These are phyloP conservation scores for Zangia roseola DNA, from an alignment of 768 basidiomycete species.

Conservation along the genomic window DNA sequence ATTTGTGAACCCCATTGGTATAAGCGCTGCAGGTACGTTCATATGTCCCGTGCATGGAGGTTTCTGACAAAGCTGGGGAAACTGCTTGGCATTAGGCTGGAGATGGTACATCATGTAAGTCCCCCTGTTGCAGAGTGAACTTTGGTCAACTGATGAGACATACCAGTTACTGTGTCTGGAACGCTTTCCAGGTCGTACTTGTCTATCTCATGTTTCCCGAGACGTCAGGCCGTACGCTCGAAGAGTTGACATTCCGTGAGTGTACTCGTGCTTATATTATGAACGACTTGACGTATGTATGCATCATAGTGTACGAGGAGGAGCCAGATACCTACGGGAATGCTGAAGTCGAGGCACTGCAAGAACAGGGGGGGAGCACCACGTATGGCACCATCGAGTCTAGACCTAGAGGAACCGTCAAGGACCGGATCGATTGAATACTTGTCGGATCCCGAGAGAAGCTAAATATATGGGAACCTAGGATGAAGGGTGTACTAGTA, in stretches of 20 bases:
- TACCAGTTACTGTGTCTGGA: constrained; percentile 17
- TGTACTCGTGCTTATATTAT: constrained; percentile 14
- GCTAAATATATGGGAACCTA: no score
- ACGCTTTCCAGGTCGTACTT: constrained; percentile 13
- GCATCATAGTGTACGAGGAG: constrained; percentile 1
- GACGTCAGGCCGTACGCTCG: constrained; percentile 17
- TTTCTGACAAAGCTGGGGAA: no score
- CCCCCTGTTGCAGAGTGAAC: no score
- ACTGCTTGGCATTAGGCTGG: no score
- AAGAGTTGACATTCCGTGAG: constrained; percentile 20
- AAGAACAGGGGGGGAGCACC: no score
- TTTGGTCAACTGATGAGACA: background rate
- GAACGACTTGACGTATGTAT: constrained; percentile 10
- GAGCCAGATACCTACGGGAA: background rate
- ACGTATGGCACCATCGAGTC: no score
- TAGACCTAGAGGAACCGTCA: no score
- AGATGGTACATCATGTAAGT: no score
- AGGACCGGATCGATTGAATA: no score
- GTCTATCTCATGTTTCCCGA: constrained; percentile 21
- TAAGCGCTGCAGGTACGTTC: background rate
- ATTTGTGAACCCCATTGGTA: constrained; percentile 1
- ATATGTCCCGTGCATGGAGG: no score
- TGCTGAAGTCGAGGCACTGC: constrained; percentile 1
- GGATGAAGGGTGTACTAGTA: no score
- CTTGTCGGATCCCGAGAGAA: no score